These are phyloP conservation scores for Phytopythium aichiense DNA, from an alignment of 352 stramenopile genomes.

Conservation along the genomic window DNA sequence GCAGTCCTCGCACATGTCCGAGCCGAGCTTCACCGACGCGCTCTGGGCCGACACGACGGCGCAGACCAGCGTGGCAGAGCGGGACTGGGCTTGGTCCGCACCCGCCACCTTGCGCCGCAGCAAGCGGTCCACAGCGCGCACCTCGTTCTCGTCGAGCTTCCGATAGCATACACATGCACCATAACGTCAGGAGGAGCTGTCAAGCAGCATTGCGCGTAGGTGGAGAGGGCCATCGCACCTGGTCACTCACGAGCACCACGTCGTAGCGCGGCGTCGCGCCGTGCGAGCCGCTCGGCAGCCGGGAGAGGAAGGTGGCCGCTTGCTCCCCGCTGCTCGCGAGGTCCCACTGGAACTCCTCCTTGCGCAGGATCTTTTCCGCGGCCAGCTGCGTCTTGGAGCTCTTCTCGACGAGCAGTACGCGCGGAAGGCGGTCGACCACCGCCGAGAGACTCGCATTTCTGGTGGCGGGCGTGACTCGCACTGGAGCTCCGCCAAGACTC, in stretches of 20 bases:
- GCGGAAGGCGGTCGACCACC: slow-evolving; percentile 52
- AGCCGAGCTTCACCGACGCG: slow-evolving; percentile 39
- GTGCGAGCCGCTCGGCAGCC: slow-evolving; percentile 13
- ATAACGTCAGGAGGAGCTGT: not conserved
- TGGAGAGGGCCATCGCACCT: slow-evolving; percentile 18
- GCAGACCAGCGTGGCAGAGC: slow-evolving; percentile 21
- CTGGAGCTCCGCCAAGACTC: slow-evolving; percentile 45
- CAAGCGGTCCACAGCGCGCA: slow-evolving; percentile 45
- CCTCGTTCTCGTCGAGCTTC: slow-evolving; percentile 47
- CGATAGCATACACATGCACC: not conserved
- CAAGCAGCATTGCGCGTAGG: not conserved
- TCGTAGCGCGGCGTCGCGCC: slow-evolving; percentile 24
- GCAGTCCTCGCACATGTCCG: slow-evolving; percentile 44
- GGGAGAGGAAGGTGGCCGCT: slow-evolving; percentile 38
- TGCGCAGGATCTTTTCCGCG: slow-evolving; percentile 53
- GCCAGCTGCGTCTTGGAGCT: slow-evolving; percentile 50
- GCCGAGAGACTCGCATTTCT: slow-evolving; percentile 57
- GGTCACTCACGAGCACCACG: slow-evolving; percentile 56
- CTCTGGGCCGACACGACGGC: slow-evolving; percentile 38
- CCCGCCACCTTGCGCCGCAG: slow-evolving; percentile 30
- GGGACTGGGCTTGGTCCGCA: slow-evolving; percentile 13
- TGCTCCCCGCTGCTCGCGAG: slow-evolving; percentile 57
- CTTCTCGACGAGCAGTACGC: slow-evolving; percentile 57
- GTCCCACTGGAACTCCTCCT: slow-evolving; percentile 69
- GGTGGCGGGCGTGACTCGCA: slow-evolving; percentile 51